Percentiles rank a stretch among this genome's conserved stretches.
Conservation (phyloP, 768 basidiomycete genomes). For the Xerocomellus chrysenteron region DNA sequence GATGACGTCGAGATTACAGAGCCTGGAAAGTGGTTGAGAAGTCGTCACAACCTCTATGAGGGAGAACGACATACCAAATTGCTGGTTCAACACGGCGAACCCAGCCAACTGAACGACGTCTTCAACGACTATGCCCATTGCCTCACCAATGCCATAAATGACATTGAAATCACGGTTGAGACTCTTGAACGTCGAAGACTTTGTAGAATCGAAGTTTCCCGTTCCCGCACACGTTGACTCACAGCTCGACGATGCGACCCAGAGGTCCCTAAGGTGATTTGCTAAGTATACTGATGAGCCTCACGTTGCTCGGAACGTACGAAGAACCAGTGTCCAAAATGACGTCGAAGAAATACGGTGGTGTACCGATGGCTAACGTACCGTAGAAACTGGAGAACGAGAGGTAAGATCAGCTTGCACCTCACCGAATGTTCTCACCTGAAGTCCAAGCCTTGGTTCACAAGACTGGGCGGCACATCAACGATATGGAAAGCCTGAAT, state of each 20-base stretch:
- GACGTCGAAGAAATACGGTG: conserved; percentile 44
- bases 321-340: conserved; percentile 53
- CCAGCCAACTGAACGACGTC: conserved; percentile 76
- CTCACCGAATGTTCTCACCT: too few relatives aligned
- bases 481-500: too few relatives aligned
- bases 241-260: conserved; percentile 43
- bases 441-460: too few relatives aligned
- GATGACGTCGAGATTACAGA: conserved; percentile 27
- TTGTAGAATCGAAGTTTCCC: conserved; percentile 32
- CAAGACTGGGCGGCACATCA: too few relatives aligned
- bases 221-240: conserved; percentile 33
- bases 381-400: conserved; percentile 31
- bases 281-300: background rate
- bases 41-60: background rate
- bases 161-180: conserved; percentile 36
- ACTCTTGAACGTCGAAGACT: conserved; percentile 37
- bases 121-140: conserved; percentile 43
- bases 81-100: conserved; percentile 56
- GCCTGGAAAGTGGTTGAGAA: conserved; percentile 38
- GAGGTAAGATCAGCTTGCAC: background rate
- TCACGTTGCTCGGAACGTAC: conserved; percentile 15
- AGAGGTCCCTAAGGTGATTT: conserved; percentile 44
- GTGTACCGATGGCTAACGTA: conserved; percentile 43
- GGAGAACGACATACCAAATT: conserved; percentile 42
- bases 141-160: conserved; percentile 47